Conservation (phyloP, 1,139 yeast species). For the Geotrichum aggregatum region DNA sequence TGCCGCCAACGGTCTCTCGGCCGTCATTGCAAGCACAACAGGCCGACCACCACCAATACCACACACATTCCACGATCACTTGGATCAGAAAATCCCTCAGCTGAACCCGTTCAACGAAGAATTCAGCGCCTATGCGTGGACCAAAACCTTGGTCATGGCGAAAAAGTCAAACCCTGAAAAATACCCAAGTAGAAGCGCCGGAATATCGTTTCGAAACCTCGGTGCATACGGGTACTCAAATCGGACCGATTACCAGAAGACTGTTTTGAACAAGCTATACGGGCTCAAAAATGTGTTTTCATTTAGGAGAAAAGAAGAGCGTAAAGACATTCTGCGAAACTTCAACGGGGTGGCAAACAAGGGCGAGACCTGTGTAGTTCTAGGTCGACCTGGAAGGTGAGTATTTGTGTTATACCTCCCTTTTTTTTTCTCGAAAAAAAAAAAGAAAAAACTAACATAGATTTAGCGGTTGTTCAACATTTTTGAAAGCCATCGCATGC, state of each 20-base stretch:
- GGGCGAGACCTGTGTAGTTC: conserved; percentile 70
- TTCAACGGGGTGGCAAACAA: conserved; percentile 67
- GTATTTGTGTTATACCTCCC: not conserved
- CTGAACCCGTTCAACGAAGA: conserved; percentile 54
- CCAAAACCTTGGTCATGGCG: conserved; percentile 59
- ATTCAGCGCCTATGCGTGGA: conserved; percentile 67
- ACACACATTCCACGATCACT: not conserved
- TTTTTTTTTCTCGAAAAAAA: not conserved
- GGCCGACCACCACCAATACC: not conserved
- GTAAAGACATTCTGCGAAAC: conserved; percentile 56
- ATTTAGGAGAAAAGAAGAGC: conserved; percentile 31
- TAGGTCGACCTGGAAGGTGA: conserved; percentile 66
- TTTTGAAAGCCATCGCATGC: conserved; percentile 64
- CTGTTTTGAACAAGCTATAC: conserved; percentile 48
- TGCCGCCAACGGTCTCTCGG: not conserved
- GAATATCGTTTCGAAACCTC: conserved; percentile 63
- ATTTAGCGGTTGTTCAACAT: conserved; percentile 64
- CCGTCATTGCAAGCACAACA: not conserved
- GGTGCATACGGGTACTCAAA: conserved; percentile 72
- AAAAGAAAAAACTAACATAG: conserved; percentile 37
- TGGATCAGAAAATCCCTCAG: conserved; percentile 8
- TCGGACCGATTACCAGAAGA: conserved; percentile 76
- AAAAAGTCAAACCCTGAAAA: conserved; percentile 57
- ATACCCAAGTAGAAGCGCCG: conserved; percentile 50
- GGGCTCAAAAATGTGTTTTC: conserved; percentile 28